These are phyloP conservation scores for Ophiostoma sp. DNA, from an alignment of 2,329 filamentous ascomycete genomes.

Conservation along the genomic window DNA sequence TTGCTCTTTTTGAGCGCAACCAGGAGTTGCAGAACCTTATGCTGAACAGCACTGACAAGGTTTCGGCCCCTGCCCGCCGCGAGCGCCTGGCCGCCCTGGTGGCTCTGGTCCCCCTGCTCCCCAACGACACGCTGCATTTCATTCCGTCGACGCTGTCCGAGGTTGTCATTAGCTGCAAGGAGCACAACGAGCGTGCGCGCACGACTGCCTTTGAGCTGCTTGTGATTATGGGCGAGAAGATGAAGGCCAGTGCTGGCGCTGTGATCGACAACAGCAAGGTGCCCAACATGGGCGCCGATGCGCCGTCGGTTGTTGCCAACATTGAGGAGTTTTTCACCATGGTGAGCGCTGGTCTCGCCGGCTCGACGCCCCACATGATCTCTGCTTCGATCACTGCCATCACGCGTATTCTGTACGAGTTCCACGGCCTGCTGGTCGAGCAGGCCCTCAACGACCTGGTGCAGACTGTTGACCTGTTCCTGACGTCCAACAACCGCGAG, in stretches of 20 bases:
- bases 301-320: conserved; percentile 69
- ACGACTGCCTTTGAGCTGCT: conserved; percentile 86
- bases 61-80: conserved; percentile 76
- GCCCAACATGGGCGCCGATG: conserved; percentile 76
- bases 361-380: conserved; percentile 92
- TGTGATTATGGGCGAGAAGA: conserved; percentile 79
- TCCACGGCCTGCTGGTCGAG: conserved; percentile 63
- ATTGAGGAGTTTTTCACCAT: conserved; percentile 97
- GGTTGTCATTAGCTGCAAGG: conserved; percentile 93
- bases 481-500: conserved; percentile 93
- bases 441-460: conserved; percentile 77
- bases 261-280: conserved; percentile 81
- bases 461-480: conserved; percentile 90
- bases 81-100: conserved; percentile 80
- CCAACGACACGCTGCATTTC: conserved; percentile 77
- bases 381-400: conserved; percentile 94
- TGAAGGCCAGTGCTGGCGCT: conserved; percentile 60
- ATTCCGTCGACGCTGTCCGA: conserved; percentile 88
- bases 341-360: conserved; percentile 91
- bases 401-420: conserved; percentile 89
- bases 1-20: conserved; percentile 71
- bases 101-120: conserved; percentile 73
- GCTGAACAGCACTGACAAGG: conserved; percentile 73
- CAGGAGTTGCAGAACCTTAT: conserved; percentile 77
- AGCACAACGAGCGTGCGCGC: conserved; percentile 91